Percentiles rank a stretch among this genome's conserved stretches.
phyloP scores from a whole-genome alignment of 257 asterid species.

The Solanum phureja region DNA sequence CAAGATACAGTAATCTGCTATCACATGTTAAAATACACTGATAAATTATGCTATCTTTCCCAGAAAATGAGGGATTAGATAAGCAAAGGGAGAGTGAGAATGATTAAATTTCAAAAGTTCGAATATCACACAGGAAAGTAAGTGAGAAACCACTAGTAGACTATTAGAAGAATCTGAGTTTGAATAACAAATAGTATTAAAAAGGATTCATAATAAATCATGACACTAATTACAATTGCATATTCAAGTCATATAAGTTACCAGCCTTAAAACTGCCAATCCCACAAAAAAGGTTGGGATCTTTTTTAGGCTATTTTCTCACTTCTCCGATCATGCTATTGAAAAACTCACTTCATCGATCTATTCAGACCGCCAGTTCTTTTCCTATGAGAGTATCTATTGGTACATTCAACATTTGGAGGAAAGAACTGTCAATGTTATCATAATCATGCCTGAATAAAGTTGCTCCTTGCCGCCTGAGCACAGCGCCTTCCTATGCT shows the following conservation, averaged over 20 bases:
- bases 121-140: neutral
- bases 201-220: neutral
- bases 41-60: neutral
- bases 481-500: neutral
- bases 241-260: neutral
- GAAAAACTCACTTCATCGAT: neutral
- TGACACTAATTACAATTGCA: neutral
- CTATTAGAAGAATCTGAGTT: neutral
- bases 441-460: neutral
- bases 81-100: neutral
- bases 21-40: neutral
- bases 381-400: neutral
- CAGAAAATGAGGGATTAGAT: neutral
- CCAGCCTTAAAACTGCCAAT: neutral
- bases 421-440: neutral
- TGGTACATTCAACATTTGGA: neutral
- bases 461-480: neutral
- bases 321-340: neutral
- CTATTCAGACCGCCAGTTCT: neutral
- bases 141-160: neutral
- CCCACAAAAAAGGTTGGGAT: slow-evolving; percentile 1
- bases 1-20: neutral
- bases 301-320: neutral
- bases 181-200: neutral
- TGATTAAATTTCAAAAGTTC: neutral